Evolutionary conservation across 352 stramenopile genomes (phyloP).

Genomic region (Globisporangium spiculum): DNA sequence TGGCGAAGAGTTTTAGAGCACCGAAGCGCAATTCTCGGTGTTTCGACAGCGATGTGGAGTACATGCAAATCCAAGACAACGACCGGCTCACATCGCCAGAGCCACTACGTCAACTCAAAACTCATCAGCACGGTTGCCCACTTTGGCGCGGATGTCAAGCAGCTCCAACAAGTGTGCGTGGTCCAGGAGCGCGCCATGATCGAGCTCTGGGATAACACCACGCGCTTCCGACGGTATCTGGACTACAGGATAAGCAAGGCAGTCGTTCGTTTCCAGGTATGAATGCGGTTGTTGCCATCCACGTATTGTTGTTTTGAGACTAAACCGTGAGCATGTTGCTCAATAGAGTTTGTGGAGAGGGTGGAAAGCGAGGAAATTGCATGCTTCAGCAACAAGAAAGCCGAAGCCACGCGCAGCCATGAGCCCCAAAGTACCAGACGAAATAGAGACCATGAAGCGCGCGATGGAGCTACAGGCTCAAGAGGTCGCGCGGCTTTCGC

Average conservation of each 20-base stretch:
- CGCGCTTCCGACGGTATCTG: conserved; percentile 17
- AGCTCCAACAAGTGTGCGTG: conserved; percentile 46
- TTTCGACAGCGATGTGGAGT: neutral
- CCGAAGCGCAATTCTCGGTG: conserved; percentile 4
- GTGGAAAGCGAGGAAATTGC: neutral
- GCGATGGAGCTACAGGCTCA: conserved; percentile 24
- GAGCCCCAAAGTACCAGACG: neutral
- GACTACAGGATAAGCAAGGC: conserved; percentile 6
- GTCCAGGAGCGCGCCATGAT: conserved; percentile 41
- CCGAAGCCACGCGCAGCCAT: neutral
- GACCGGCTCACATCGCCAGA: conserved; percentile 4
- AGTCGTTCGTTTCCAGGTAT: conserved; percentile 28
- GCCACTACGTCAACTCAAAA: neutral
- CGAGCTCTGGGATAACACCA: conserved; percentile 23
- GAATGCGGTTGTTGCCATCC: neutral
- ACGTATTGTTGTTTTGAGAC: neutral
- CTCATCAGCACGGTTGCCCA: conserved; percentile 11
- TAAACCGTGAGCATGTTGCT: neutral
- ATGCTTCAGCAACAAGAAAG: neutral
- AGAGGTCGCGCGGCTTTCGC: conserved; percentile 27
- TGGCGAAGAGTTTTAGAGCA: conserved; percentile 21
- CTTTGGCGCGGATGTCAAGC: conserved; percentile 30
- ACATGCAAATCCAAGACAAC: neutral
- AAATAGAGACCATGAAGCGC: conserved; percentile 16
- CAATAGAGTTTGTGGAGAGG: conserved; percentile 21